Evolutionary conservation across 2,329 filamentous ascomycete genomes (phyloP).

Genomic region (Fusarium brachygibbosum): DNA sequence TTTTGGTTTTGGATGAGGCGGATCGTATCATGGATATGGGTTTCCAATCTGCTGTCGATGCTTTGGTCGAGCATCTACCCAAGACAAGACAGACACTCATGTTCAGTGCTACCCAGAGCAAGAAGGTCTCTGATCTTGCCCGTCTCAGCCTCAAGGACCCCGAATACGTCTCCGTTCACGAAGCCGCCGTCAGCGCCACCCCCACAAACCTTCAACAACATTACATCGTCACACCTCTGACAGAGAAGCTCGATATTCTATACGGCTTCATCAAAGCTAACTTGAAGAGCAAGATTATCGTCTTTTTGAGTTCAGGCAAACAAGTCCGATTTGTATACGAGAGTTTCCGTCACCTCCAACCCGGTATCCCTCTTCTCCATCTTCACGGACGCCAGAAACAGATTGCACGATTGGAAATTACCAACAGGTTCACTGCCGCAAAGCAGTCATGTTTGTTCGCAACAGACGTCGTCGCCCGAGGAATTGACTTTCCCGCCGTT

Average conservation of each 20-base stretch:
- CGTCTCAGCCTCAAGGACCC: slow-evolving; percentile 89
- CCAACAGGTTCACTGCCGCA: slow-evolving; percentile 82
- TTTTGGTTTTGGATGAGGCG: slow-evolving; percentile 94
- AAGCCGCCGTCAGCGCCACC: slow-evolving; percentile 82
- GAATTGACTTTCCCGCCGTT: slow-evolving; percentile 94
- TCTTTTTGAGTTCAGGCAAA: slow-evolving; percentile 95
- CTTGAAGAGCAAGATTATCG: slow-evolving; percentile 92
- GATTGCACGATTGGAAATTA: slow-evolving; percentile 87
- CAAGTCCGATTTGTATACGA: slow-evolving; percentile 98
- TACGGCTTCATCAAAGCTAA: slow-evolving; percentile 94
- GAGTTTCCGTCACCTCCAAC: slow-evolving; percentile 90
- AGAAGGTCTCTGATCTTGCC: slow-evolving; percentile 91
- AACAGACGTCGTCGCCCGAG: slow-evolving; percentile 93
- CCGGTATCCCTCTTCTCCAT: slow-evolving; percentile 92
- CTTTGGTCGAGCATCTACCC: slow-evolving; percentile 91
- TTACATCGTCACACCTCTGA: slow-evolving; percentile 86
- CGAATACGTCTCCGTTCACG: slow-evolving; percentile 95
- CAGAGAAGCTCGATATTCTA: slow-evolving; percentile 90
- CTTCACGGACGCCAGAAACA: slow-evolving; percentile 96
- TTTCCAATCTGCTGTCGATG: slow-evolving; percentile 90
- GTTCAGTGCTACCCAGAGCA: slow-evolving; percentile 97
- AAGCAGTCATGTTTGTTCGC: slow-evolving; percentile 92
- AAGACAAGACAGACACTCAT: slow-evolving; percentile 89
- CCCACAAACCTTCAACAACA: slow-evolving; percentile 89
- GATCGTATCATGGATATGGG: slow-evolving; percentile 99